Evolutionary conservation across 495 filamentous ascomycete genomes (phyloP).

Genomic region (Filosporella fistucella): DNA sequence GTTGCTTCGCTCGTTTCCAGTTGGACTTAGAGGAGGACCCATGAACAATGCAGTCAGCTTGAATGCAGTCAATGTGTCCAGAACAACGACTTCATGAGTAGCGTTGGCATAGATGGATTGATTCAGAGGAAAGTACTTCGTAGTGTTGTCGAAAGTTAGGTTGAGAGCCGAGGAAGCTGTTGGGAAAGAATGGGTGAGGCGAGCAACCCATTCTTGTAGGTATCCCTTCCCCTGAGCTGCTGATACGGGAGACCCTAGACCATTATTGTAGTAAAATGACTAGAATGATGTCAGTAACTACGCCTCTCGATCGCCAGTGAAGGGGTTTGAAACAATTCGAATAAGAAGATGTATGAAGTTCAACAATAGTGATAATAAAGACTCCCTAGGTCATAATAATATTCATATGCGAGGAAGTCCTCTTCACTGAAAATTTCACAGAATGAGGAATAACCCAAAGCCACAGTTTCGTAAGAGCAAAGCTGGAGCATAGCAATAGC

Average conservation of each 20-base stretch:
- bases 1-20: background rate
- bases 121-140: slow-evolving; percentile 1
- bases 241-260: background rate
- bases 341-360: background rate
- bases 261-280: slow-evolving; percentile 5
- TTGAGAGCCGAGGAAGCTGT: slow-evolving; percentile 1
- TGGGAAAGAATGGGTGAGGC: slow-evolving; percentile 1
- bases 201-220: slow-evolving; percentile 6
- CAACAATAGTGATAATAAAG: background rate
- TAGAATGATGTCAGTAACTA: too few species aligned
- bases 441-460: slow-evolving; percentile 3
- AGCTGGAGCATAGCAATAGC: slow-evolving; percentile 6
- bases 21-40: background rate
- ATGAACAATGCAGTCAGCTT: slow-evolving; percentile 4
- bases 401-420: slow-evolving; percentile 2
- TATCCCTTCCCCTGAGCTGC: slow-evolving; percentile 5
- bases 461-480: slow-evolving; percentile 5
- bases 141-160: slow-evolving; percentile 3
- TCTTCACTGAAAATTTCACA: slow-evolving; percentile 3
- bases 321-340: background rate
- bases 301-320: background rate
- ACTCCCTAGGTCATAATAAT: slow-evolving; percentile 2
- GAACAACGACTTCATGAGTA: slow-evolving; percentile 5
- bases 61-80: background rate
- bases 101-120: slow-evolving; percentile 4